Evolutionary conservation across 768 basidiomycete genomes (phyloP).

Genomic region (Suillus variegatus): DNA sequence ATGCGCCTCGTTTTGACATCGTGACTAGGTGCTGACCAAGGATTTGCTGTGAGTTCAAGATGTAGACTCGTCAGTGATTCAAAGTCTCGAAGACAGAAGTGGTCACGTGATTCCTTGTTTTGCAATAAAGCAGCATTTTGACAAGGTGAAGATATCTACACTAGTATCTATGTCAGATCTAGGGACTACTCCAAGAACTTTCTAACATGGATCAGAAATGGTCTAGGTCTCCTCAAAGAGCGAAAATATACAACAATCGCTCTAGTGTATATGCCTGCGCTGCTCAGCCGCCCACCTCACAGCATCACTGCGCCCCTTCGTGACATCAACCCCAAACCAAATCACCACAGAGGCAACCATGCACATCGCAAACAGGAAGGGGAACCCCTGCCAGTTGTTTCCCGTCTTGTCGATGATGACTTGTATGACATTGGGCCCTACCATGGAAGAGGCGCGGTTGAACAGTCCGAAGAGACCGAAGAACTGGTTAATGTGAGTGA

Average conservation of each 20-base stretch:
- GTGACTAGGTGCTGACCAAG: not conserved
- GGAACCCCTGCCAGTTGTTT: conserved; percentile 82
- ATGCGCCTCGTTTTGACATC: conserved; percentile 75
- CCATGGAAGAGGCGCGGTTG: conserved; percentile 62
- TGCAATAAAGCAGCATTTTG: not conserved
- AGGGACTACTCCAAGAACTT: not conserved
- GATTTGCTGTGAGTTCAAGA: not conserved
- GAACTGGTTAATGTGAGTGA: conserved; percentile 47
- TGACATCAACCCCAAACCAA: conserved; percentile 72
- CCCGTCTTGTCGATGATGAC: conserved; percentile 74
- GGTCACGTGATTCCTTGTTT: not conserved
- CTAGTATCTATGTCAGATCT: not conserved
- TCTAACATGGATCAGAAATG: not conserved
- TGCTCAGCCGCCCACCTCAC: conserved; percentile 50
- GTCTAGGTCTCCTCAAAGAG: not conserved
- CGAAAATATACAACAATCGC: not conserved
- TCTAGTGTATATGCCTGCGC: conserved; percentile 10
- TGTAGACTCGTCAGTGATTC: not conserved
- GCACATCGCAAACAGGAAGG: conserved; percentile 79
- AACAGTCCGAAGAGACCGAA: conserved; percentile 86
- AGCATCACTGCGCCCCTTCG: conserved; percentile 64
- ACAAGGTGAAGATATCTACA: too few species aligned
- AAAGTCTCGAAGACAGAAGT: not conserved
- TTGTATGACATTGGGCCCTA: conserved; percentile 85
- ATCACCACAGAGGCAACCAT: conserved; percentile 66